Percentiles rank a stretch among this genome's conserved stretches.
Evolutionary conservation across 1,139 yeast species (phyloP).

Genomic region (Nakaseomyces uthaithaninus): DNA sequence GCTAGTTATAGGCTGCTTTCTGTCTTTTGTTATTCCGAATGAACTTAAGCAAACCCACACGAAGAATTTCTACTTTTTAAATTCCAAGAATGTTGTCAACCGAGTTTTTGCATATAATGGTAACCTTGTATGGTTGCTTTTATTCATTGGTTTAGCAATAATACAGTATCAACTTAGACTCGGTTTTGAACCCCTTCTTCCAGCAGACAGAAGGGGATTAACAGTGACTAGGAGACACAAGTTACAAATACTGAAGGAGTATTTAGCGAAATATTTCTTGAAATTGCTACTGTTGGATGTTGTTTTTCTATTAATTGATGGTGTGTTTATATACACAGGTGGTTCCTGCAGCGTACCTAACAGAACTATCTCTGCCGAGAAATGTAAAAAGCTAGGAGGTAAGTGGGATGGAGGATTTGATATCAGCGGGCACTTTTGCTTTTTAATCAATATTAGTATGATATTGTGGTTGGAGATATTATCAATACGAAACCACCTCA

Average conservation of each 20-base stretch:
- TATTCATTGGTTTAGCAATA: slow-evolving; percentile 20
- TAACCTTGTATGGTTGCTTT: slow-evolving; percentile 28
- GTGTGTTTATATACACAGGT: slow-evolving; percentile 33
- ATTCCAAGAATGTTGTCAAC: slow-evolving; percentile 30
- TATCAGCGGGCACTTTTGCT: slow-evolving; percentile 55
- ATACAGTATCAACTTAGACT: slow-evolving; percentile 14
- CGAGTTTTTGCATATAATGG: slow-evolving; percentile 34
- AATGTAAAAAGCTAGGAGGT: slow-evolving; percentile 29
- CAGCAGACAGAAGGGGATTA: slow-evolving; percentile 10
- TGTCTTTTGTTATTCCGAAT: slow-evolving; percentile 16
- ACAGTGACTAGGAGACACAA: neutral
- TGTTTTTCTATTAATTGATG: slow-evolving; percentile 31
- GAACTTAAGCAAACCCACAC: slow-evolving; percentile 17
- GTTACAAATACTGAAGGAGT: slow-evolving; percentile 17
- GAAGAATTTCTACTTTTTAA: slow-evolving; percentile 19
- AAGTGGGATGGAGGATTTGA: slow-evolving; percentile 54
- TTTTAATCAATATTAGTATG: slow-evolving; percentile 43
- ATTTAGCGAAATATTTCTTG: slow-evolving; percentile 22
- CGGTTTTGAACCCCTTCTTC: slow-evolving; percentile 12
- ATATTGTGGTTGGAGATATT: slow-evolving; percentile 37
- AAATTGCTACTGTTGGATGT: slow-evolving; percentile 22
- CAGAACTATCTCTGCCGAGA: slow-evolving; percentile 22
- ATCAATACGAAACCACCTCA: slow-evolving; percentile 14
- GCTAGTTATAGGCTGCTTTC: slow-evolving; percentile 18
- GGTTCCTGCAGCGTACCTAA: slow-evolving; percentile 29